Base-by-base conservation (phyloP, 139 green algal genomes). In the Desmodesmus armatus region DNA sequence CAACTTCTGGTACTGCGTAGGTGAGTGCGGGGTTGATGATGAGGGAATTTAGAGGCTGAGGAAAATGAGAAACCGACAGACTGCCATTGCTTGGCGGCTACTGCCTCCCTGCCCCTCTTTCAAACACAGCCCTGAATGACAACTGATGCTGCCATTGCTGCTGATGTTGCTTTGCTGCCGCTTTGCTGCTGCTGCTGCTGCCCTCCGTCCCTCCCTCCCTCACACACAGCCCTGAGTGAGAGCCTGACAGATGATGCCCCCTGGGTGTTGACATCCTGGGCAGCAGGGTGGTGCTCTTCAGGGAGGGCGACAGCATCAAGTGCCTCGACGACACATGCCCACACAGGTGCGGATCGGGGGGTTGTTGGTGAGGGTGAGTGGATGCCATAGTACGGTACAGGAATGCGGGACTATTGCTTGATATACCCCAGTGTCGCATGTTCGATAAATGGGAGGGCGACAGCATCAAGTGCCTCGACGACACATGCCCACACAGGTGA, bases 271-370 rank as follows among this genome's bases (percentile, higher is more conserved):
- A 98, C 88, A 90, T 98, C 60, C 89, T 95, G 79, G 92, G 92
- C 13, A 88, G 91, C 55, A 88, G 91, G 65, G 70, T 97, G 73
- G 93, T 96, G 55, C 88, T 97, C 39, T 97, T 94, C 87, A 85
- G 94, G 15, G 89, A 91, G 43, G 78, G 82, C 2, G 78, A 90
- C 9, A 77, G 55, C 33, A 89, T 96, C 43, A 86, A 89, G 44
- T 94, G 88, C 89, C 75, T 97, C 41, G 88, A 94, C 83, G 92
- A 98, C 71, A 78, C 92, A 27, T 98, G 95, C 88, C 94, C 95
- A 0, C 95, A 98, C 91, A 87, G 94, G 5, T 92, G 91, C 49
- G 92, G 93, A 0, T 92, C 94, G 5, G n/a, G n/a, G n/a, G n/a
- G n/a, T n/a, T n/a, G n/a, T n/a, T n/a, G n/a, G n/a, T n/a, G n/a